These are phyloP conservation scores for Cyamopsis tetragonoloba DNA, from an alignment of 306 rosid genomes.

Conservation along the genomic window DNA sequence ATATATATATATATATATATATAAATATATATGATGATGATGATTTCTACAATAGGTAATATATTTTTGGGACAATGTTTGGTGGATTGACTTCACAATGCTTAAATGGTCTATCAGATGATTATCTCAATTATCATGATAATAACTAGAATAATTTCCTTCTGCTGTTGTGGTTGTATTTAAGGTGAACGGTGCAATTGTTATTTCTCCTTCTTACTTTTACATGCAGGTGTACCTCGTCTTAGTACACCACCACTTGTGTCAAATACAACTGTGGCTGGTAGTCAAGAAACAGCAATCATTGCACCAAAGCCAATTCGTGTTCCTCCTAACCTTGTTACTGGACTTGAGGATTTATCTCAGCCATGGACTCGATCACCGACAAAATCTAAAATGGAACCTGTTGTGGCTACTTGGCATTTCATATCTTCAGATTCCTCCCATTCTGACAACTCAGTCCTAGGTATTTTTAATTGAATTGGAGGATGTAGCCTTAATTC, in stretches of 20 bases:
- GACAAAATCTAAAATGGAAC: conserved; percentile 82
- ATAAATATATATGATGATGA: conserved; percentile 3
- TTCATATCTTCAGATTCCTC: conserved; percentile 59
- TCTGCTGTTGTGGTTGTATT: conserved; percentile 17
- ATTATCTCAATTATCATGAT: conserved; percentile 21
- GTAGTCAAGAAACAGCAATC: conserved; percentile 58
- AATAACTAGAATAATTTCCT: neutral
- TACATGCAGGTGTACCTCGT: conserved; percentile 91
- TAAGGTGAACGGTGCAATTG: neutral
- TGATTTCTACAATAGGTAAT: conserved; percentile 15
- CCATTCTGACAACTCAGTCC: conserved; percentile 45
- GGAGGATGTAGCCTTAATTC: conserved; percentile 24
- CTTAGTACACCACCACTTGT: conserved; percentile 94
- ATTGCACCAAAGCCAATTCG: conserved; percentile 96
- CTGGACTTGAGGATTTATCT: conserved; percentile 80
- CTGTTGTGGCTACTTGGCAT: conserved; percentile 84
- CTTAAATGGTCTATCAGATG: conserved; percentile 6
- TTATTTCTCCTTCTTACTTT: conserved; percentile 22
- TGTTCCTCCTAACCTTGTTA: conserved; percentile 59
- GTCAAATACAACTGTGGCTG: conserved; percentile 48
- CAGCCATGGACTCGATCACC: conserved; percentile 99
- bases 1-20: conserved; percentile 4
- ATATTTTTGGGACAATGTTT: neutral
- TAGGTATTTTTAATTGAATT: conserved; percentile 62
- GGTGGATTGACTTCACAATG: neutral